Evolutionary conservation across 345 rosid genomes (phyloP).

Genomic region (Trapa incisa): DNA sequence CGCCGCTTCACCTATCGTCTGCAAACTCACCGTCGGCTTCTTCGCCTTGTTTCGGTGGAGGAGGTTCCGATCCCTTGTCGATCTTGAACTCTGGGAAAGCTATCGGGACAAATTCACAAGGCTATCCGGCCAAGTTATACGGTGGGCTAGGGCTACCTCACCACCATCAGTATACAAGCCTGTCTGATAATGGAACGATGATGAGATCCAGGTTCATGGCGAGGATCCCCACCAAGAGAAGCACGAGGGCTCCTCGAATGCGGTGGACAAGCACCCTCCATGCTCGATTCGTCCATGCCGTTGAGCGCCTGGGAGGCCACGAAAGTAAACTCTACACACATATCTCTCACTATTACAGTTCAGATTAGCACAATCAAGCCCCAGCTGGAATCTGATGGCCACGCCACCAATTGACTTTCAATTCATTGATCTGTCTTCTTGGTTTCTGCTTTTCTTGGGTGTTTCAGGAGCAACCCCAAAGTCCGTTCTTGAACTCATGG

Average conservation of each 20-base stretch:
- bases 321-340: constrained; percentile 34
- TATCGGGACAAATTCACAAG: background rate
- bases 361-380: too few species aligned
- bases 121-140: background rate
- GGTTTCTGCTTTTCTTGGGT: background rate
- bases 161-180: constrained; percentile 22
- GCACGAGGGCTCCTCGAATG: constrained; percentile 91
- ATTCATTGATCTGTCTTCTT: background rate
- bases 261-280: constrained; percentile 89
- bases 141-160: constrained; percentile 7
- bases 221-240: constrained; percentile 50
- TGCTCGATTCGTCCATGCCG: constrained; percentile 74
- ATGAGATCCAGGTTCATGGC: constrained; percentile 64
- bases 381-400: background rate
- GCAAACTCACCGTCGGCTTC: constrained; percentile 5
- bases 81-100: constrained; percentile 15
- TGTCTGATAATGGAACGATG: constrained; percentile 16
- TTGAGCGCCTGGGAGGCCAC: constrained; percentile 90
- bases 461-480: constrained; percentile 76
- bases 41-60: constrained; percentile 29
- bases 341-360: too few species aligned
- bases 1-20: constrained; percentile 23
- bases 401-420: background rate
- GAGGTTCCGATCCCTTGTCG: constrained; percentile 43
- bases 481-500: constrained; percentile 87